Evolutionary conservation across 805 yeast genomes (phyloP).

Genomic region (Ogataea populi-albae): DNA sequence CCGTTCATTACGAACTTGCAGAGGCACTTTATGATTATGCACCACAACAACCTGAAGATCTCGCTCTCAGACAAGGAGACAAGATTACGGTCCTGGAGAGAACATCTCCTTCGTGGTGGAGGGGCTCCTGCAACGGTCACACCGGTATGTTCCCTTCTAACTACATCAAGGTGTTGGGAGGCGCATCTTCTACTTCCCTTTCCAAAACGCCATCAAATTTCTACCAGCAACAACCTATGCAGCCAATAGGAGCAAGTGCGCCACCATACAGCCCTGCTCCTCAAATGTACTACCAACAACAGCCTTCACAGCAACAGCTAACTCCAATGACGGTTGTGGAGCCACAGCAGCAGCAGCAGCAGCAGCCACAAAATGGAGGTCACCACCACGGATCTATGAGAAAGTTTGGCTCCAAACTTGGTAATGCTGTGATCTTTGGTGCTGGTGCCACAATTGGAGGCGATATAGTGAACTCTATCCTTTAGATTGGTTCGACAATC

Average conservation of each 20-base stretch:
- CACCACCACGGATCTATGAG: slow-evolving; percentile 36
- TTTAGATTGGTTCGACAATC: no score
- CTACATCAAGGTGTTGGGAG: slow-evolving; percentile 54
- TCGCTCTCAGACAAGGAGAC: slow-evolving; percentile 63
- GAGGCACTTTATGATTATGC: slow-evolving; percentile 74
- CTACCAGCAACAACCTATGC: slow-evolving; percentile 24
- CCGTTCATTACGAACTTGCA: slow-evolving; percentile 44
- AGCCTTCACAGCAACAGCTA: slow-evolving; percentile 17
- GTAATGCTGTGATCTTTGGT: slow-evolving; percentile 95
- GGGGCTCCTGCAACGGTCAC: slow-evolving; percentile 57
- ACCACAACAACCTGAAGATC: slow-evolving; percentile 75
- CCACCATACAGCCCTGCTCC: slow-evolving; percentile 5
- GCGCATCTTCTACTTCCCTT: slow-evolving; percentile 16
- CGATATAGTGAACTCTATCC: slow-evolving; percentile 75
- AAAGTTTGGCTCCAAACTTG: slow-evolving; percentile 80
- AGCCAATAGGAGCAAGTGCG: slow-evolving; percentile 18
- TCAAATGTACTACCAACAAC: slow-evolving; percentile 20
- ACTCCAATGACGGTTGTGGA: slow-evolving; percentile 22
- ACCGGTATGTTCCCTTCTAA: slow-evolving; percentile 89
- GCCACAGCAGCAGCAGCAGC: slow-evolving; percentile 18
- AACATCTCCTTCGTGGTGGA: slow-evolving; percentile 88
- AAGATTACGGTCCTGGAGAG: slow-evolving; percentile 67
- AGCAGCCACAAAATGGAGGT: slow-evolving; percentile 17
- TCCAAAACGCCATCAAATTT: slow-evolving; percentile 12
- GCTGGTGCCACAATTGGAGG: slow-evolving; percentile 97